Evolutionary conservation across 768 basidiomycete species (phyloP), one percentile per base, ranked within the genome.

Genomic region (Xerocomus spinulosus): DNA sequence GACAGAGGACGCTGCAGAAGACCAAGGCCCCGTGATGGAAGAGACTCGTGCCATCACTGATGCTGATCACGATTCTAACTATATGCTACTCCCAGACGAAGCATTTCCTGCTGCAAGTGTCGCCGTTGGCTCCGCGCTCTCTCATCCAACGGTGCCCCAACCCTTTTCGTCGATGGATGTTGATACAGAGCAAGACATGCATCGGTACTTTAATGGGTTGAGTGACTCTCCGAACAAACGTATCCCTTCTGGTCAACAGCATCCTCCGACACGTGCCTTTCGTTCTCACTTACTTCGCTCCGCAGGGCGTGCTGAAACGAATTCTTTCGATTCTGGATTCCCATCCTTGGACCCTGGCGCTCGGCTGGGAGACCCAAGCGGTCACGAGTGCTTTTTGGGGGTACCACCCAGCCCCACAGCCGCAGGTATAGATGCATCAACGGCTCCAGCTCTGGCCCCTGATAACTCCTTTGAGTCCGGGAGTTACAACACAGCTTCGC

Each of bases 141-240:
- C 55, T 6, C 14, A 15, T 30, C 33, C 50, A 18, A 20, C 35
- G 2, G 24, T 15, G 0, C 23, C 47, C n/a, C 54, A 41, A 15
- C 38, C 32, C 6, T 3, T 17, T 6, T 25, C 46, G n/a, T 43
- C 35, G 9, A 15, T 49, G 24, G 40, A 17, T n/a, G 44, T 51
- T 7, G 62, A 58, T 21, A n/a, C 33, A 24, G 58, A 52, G 17
- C 46, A 42, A 8, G 64, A 64, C 23, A 64, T 67, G 56, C 39
- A 63, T 24, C 53, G 49, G 36, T 66, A 58, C 32, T 52, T 67
- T 20, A 60, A 64, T 29, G 67, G 58, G 21, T 28, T 67, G 12
- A 30, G 47, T 14, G 58, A 57, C 35, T 57, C 64, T 20, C 64
- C 55, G 15, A 37, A 41, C 28, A 64, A 55, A 18, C 29, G 35